Conservation (phyloP, 2,329 filamentous ascomycete species). For the Botryotinia calthae region DNA sequence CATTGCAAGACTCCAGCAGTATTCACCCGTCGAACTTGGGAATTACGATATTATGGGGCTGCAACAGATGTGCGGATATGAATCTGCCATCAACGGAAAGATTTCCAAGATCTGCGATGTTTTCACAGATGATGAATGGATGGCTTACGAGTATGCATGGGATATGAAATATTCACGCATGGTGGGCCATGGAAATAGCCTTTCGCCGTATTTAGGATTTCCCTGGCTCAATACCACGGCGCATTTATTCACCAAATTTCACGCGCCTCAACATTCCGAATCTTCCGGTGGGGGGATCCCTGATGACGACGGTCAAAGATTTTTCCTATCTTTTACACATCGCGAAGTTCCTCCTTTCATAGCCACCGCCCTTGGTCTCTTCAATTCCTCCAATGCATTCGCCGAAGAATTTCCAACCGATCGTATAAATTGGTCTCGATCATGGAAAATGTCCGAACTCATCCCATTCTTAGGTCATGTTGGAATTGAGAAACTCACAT, state of each 20-base stretch:
- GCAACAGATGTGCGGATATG: constrained; percentile 55
- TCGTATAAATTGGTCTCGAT: constrained; percentile 60
- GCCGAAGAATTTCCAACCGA: constrained; percentile 65
- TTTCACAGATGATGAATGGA: constrained; percentile 61
- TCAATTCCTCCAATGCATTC: constrained; percentile 62
- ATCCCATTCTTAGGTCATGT: constrained; percentile 66
- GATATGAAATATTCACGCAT: constrained; percentile 66
- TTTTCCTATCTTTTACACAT: constrained; percentile 63
- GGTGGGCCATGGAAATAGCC: constrained; percentile 59
- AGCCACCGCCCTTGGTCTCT: constrained; percentile 64
- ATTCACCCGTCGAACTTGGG: constrained; percentile 61
- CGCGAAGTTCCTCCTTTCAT: constrained; percentile 68
- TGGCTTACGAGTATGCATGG: constrained; percentile 64
- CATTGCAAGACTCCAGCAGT: constrained; percentile 52
- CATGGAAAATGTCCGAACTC: constrained; percentile 61
- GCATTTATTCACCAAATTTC: constrained; percentile 43
- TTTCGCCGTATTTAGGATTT: constrained; percentile 58
- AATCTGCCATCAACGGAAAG: constrained; percentile 54
- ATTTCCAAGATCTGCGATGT: constrained; percentile 60
- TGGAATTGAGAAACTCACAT: constrained; percentile 63
- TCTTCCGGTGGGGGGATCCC: constrained; percentile 20
- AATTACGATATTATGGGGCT: constrained; percentile 61
- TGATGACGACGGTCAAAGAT: constrained; percentile 48
- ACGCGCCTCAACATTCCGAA: constrained; percentile 24
- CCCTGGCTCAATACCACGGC: constrained; percentile 59